Percentiles rank a stretch among this genome's conserved stretches.
Conservation (phyloP, 148 eudicot species). For the Salicornia ramosissima region DNA sequence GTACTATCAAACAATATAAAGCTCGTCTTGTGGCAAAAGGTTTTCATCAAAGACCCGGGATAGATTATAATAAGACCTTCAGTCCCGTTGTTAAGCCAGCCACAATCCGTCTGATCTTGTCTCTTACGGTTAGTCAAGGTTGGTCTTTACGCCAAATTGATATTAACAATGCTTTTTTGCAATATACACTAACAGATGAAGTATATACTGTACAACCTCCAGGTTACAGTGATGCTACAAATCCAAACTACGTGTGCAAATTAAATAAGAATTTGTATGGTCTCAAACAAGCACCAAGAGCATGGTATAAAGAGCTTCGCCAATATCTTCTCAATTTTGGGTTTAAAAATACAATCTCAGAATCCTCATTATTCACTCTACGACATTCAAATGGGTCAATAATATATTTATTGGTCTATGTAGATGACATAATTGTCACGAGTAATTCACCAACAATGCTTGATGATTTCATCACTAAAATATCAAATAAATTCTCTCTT, state of each 20-base stretch:
- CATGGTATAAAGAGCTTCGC: slow-evolving; percentile 3
- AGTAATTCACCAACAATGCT: no score
- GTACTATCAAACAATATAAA: no score
- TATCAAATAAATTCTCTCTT: no score
- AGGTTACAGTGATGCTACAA: neutral
- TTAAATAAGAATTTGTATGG: neutral
- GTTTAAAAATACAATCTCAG: neutral
- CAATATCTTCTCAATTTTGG: neutral
- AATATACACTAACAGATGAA: neutral
- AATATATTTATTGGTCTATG: no score
- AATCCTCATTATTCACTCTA: no score
- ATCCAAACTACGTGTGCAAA: neutral
- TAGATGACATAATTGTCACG: no score
- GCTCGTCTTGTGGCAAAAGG: neutral
- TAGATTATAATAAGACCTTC: no score
- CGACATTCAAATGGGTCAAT: no score
- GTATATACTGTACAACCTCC: neutral
- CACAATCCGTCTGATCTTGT: neutral
- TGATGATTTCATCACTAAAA: no score
- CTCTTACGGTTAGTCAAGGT: neutral
- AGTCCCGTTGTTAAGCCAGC: neutral
- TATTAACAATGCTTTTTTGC: neutral
- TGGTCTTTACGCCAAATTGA: neutral
- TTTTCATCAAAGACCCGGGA: neutral
- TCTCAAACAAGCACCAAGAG: slow-evolving; percentile 11